Percentiles rank a stretch among this genome's conserved stretches.
phyloP scores from a whole-genome alignment of 106 monocot genomes.

The Allium cepa region DNA sequence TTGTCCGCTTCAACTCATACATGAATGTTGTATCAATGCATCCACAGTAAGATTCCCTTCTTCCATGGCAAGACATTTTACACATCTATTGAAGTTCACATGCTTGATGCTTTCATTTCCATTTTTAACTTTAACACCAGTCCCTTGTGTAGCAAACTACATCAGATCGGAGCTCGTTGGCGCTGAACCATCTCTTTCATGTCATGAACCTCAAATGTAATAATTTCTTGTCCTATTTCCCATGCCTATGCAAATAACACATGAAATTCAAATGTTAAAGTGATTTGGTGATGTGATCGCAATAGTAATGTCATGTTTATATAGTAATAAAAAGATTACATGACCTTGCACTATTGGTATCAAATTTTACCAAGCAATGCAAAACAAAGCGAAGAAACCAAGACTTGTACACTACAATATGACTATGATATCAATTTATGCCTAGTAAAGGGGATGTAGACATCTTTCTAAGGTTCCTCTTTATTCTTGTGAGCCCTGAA shows the following conservation, averaged over 20 bases:
- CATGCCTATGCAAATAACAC: constrained; percentile 19
- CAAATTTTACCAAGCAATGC: no score
- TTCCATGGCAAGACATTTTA: constrained; percentile 34
- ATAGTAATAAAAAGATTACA: no score
- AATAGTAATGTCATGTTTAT: no score
- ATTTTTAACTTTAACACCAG: constrained; percentile 33
- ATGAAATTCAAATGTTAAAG: neutral
- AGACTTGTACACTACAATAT: no score
- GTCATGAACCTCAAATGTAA: constrained; percentile 33
- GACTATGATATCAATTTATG: no score
- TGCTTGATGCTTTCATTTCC: constrained; percentile 22
- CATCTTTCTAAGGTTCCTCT: no score
- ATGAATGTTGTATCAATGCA: constrained; percentile 42
- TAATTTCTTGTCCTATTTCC: constrained; percentile 25
- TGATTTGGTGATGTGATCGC: neutral
- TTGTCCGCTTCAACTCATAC: no score
- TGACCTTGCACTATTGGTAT: no score
- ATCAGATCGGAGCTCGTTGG: constrained; percentile 13
- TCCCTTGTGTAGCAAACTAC: constrained; percentile 45
- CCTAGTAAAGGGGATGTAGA: no score
- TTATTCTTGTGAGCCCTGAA: no score
- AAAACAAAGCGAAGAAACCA: no score
- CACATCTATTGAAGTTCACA: constrained; percentile 35
- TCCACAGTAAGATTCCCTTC: constrained; percentile 35
- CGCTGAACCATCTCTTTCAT: constrained; percentile 36